Conservation (phyloP, 73 alveolate genomes). For the Loxodes magnus region DNA sequence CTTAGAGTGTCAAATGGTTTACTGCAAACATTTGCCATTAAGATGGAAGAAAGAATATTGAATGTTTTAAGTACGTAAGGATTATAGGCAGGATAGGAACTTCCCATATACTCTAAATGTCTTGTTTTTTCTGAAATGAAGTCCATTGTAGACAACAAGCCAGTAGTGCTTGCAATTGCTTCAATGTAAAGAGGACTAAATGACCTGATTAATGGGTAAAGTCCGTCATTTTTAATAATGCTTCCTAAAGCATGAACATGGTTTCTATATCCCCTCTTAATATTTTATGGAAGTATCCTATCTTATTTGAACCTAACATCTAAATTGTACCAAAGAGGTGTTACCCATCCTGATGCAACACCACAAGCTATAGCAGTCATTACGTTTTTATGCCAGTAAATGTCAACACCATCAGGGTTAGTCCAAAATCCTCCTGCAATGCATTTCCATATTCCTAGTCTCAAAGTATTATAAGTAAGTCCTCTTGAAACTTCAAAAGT, state of each 20-base stretch:
- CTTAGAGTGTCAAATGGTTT: neutral
- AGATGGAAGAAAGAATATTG: neutral
- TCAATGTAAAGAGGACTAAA: neutral
- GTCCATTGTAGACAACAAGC: constrained; percentile 3
- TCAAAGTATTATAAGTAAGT: neutral
- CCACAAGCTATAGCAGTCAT: constrained; percentile 1
- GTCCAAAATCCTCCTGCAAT: neutral
- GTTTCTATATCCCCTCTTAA: constrained; percentile 6
- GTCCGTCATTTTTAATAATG: constrained; percentile 7
- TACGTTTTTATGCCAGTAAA: neutral
- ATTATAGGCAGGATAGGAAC: neutral
- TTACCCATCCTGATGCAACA: constrained; percentile 1
- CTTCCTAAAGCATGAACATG: constrained; percentile 7
- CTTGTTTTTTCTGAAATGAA: constrained; percentile 1
- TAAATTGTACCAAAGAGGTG: constrained; percentile 3
- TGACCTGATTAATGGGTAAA: constrained; percentile 1
- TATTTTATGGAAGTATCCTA: neutral
- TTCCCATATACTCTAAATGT: constrained; percentile 1
- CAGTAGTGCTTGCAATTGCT: neutral
- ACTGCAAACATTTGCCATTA: neutral
- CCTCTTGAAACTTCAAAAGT: neutral
- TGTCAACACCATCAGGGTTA: neutral
- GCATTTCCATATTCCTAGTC: constrained; percentile 5
- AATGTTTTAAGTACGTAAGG: neutral
- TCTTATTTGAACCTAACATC: constrained; percentile 1